phyloP scores from a whole-genome alignment of 1,284 basidiomycete genomes.

The Malassezia sp. region DNA sequence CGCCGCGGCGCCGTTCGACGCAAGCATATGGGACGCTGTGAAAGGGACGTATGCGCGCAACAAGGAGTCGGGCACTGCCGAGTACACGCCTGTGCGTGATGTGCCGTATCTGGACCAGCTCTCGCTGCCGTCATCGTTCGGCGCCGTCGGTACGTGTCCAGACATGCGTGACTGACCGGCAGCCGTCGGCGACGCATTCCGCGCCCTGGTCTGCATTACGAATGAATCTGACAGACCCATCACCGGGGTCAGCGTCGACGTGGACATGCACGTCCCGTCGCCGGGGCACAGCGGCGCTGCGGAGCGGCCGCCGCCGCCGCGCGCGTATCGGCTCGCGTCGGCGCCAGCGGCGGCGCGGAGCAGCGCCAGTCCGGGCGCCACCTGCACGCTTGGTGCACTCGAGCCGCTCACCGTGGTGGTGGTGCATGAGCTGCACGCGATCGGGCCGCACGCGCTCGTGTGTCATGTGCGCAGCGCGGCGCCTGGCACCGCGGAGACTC shows the following conservation, averaged over 20 bases:
- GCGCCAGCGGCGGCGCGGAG: background rate
- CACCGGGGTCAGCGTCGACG: slow-evolving; percentile 1
- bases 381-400: background rate
- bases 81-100: background rate
- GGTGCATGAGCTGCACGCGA: slow-evolving; percentile 1
- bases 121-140: slow-evolving; percentile 8
- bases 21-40: slow-evolving; percentile 1
- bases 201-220: slow-evolving; percentile 4
- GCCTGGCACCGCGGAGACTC: background rate
- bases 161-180: background rate
- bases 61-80: background rate
- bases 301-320: too few relatives aligned
- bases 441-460: slow-evolving; percentile 10
- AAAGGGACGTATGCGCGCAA: background rate
- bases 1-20: background rate
- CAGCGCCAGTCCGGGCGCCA: background rate
- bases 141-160: slow-evolving; percentile 8
- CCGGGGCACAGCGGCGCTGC: background rate
- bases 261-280: slow-evolving; percentile 3
- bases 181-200: slow-evolving; percentile 13
- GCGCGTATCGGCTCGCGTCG: background rate
- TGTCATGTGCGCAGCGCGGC: slow-evolving; percentile 7
- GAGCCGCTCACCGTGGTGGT: slow-evolving; percentile 3
- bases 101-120: slow-evolving; percentile 6
- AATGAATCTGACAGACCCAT: slow-evolving; percentile 2